Evolutionary conservation across 768 basidiomycete species (phyloP), one percentile per base, ranked within the genome.

Genomic region (Daedalea quercina): DNA sequence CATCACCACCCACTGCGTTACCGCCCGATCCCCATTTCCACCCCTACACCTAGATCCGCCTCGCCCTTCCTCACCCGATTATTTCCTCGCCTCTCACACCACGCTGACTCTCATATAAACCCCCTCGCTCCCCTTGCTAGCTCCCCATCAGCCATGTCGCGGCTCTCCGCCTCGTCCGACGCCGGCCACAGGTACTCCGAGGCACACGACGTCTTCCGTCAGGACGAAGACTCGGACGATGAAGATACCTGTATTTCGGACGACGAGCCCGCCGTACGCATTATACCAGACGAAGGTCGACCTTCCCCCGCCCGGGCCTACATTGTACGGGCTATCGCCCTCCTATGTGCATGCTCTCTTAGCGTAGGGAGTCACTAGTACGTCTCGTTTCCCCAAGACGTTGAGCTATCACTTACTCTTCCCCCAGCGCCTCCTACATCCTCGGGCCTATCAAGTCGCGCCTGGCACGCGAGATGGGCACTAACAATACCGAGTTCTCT

Each of bases 341-440:
- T 90, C 2, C 63, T 85, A 1, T 88, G 85, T 53, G 84, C 84
- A 23, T 88, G 86, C 62, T 82, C 80, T 26, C 66, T 90, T 58
- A 86, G 85, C 60, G 69, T 90, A 33, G 88, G 87, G 31, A 85
- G 84, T 56, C 87, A 90, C 63, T 89, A 86, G 86, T 87, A 61
- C 43, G 79, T 68, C 17, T 13, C 2, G 34, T 6, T 31, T 1
- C 28, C 11, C 6, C 11, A 6, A 11, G 28, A 11, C 11, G 28
- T 35, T 3, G 3, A 12, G 17, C 7, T 58, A 15, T 59, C 46
- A 34, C 17, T 9, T 26, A 52, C 46, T 50, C 47, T 17, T 19
- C 34, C 44, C 13, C 34, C 7, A 90, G 87, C 63, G 85, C 82
- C 15, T 76, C 78, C 2, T 84, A 91, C 60, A 80, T 87, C 6